Percentiles rank a stretch among this genome's conserved stretches.
Conservation (phyloP, 805 yeast species). For the Huiozyma sinensis region DNA sequence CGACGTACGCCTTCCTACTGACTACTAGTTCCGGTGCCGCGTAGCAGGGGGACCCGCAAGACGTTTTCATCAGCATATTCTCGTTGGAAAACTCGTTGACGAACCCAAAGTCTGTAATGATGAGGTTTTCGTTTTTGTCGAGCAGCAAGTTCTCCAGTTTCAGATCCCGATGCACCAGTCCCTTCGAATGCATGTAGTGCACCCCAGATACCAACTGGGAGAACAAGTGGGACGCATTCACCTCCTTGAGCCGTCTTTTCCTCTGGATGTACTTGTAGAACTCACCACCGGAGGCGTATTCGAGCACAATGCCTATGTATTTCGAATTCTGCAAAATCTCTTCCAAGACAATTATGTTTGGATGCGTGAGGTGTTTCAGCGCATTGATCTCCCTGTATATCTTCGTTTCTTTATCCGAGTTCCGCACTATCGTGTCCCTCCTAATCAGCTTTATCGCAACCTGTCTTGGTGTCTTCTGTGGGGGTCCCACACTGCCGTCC, state of each 20-base stretch:
- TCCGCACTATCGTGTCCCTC: conserved; percentile 78
- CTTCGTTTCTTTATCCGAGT: conserved; percentile 77
- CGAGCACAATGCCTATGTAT: conserved; percentile 91
- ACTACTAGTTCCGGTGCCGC: conserved; percentile 97
- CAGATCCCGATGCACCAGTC: conserved; percentile 81
- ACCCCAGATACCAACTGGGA: conserved; percentile 93
- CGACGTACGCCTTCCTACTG: conserved; percentile 77
- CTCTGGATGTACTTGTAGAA: conserved; percentile 84
- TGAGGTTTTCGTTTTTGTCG: conserved; percentile 77
- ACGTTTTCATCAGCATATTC: conserved; percentile 79
- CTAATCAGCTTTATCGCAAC: conserved; percentile 90
- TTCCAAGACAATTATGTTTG: conserved; percentile 83
- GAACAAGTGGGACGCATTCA: conserved; percentile 75
- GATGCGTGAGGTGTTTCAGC: conserved; percentile 74
- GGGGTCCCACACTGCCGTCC: neutral
- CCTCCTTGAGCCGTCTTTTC: conserved; percentile 78
- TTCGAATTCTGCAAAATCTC: conserved; percentile 90
- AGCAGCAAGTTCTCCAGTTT: conserved; percentile 79
- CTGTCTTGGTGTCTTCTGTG: conserved; percentile 43
- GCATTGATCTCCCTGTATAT: conserved; percentile 92
- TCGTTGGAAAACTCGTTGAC: conserved; percentile 62
- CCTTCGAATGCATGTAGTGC: conserved; percentile 85
- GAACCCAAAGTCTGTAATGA: conserved; percentile 89
- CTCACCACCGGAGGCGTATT: conserved; percentile 96
- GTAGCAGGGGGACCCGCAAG: conserved; percentile 96